Evolutionary conservation across 2,329 filamentous ascomycete species (phyloP), one percentile per base, ranked within the genome.

Genomic region (Biscogniauxia sp.): DNA sequence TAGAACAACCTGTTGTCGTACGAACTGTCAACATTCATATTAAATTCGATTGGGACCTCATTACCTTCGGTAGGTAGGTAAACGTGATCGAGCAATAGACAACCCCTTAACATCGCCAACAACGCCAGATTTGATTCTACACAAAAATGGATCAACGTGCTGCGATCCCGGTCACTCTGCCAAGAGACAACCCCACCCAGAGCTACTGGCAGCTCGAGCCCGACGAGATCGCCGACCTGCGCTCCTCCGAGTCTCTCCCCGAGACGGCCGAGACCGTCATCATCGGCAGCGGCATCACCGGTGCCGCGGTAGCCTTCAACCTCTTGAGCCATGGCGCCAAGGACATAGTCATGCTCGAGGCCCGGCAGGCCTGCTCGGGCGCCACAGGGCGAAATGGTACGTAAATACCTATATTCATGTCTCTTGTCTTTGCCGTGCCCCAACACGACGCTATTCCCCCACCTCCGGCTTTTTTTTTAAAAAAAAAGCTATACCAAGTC

Each of bases 241-340:
- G 57, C 78, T 82, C 64, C 62, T 82, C 84, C 7, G 67, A 75
- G 5, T 72, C 79, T 4, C 74, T 89, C 13, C 86, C 87, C 1
- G 63, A 72, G 0, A 72, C 75, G 54, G 84, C 82, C 1, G 86
- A 88, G 69, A 78, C 87, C 1, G 80, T 89, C 15, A 82, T 90
- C 52, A 79, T 90, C 28, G 87, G 87, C 26, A 87, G 82, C 70
- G 87, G 87, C 25, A 87, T 89, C 64, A 85, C 84, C 2, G 87
- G 87, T n/a, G 79, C 83, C 4, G 83, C 81, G 54, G 79, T 82
- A 5, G 86, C 85, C 9, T 83, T 82, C 69, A 82, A 82, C 64
- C 75, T 87, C 65, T 78, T 76, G 69, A 73, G 32, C 64, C 74
- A 63, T 70, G 68, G 60, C 13, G 59, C 71, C 53, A 71, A 74